phyloP scores from a whole-genome alignment of 768 basidiomycete species.

The Suillus variegatus region DNA sequence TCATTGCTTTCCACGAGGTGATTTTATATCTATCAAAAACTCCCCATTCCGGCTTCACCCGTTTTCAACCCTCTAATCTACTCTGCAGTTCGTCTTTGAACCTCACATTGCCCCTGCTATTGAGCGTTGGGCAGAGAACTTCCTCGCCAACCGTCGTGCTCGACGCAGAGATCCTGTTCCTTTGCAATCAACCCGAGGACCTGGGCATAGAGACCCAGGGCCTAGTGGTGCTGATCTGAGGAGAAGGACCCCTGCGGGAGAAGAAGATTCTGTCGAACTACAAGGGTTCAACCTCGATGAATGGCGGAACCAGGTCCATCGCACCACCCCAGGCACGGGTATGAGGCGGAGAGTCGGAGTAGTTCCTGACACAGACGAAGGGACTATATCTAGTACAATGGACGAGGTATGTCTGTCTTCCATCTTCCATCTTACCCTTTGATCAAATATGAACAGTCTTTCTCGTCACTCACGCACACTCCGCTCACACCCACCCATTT shows the following conservation, averaged over 20 bases:
- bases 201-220: slow-evolving; percentile 6
- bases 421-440: slow-evolving; percentile 3
- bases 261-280: slow-evolving; percentile 43
- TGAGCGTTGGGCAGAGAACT: slow-evolving; percentile 44
- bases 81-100: slow-evolving; percentile 62
- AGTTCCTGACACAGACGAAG: slow-evolving; percentile 16
- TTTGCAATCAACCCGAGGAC: slow-evolving; percentile 18
- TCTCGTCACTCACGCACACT: slow-evolving; percentile 44
- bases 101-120: slow-evolving; percentile 66
- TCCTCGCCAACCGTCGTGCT: slow-evolving; percentile 31
- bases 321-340: slow-evolving; percentile 10
- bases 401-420: slow-evolving; percentile 45
- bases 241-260: slow-evolving; percentile 20
- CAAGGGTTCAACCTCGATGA: slow-evolving; percentile 56
- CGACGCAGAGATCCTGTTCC: slow-evolving; percentile 25
- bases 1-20: slow-evolving; percentile 62
- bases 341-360: slow-evolving; percentile 1
- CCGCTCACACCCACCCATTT: slow-evolving; percentile 53
- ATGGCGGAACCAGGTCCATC: slow-evolving; percentile 50
- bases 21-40: slow-evolving; percentile 14
- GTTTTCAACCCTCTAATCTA: not conserved
- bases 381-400: slow-evolving; percentile 30
- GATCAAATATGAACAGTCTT: slow-evolving; percentile 36
- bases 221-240: slow-evolving; percentile 17
- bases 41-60: not conserved